Evolutionary conservation across 1,284 basidiomycete genomes (phyloP), one percentile per base, ranked within the genome.

Genomic region (Ceratorhiza oryzae-sativae): DNA sequence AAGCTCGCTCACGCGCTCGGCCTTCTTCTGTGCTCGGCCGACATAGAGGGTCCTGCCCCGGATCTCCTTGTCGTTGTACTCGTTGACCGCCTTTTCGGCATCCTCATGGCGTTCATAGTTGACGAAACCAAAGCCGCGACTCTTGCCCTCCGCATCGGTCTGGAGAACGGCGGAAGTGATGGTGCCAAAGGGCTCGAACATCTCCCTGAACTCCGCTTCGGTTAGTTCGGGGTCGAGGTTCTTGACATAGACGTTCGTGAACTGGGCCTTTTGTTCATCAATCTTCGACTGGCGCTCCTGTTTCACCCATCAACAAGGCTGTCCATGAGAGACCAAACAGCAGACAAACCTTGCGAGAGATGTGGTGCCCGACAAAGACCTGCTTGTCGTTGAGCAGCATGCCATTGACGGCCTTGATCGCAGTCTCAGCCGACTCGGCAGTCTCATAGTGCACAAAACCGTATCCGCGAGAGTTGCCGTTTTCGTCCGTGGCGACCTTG

Each of bases 321-420:
- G 36, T 20, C 49, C 8, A 15, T 15, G 12, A 15, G 15, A 32
- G 51, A 20, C 9, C 55, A 2, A 15, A 48, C 23, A 20, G 49
- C 4, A 71, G 36, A 79, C 86, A 56, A 61, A 91, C 91, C 90
- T 97, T 98, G 86, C 94, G 94, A 74, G 95, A 95, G 80, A 99
- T 92, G 84, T 99, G 97, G 80, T 96, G 89, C 73, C 97, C 97
- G 78, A 99, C 97, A 79, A 92, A 99, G 78, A 99, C 97, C 85
- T 98, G 97, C 85, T 96, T 97, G 85, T 99, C 97, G 84, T 99
- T 99, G 80, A 99, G 85, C 74, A 99, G 84, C 97, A 99, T 99
- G 76, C 97, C 96, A 82, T 99, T 98, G 81, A 99, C 97, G 74
- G 95, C 93, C 84, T 97, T 94, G 87, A 99, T 99, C 76, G 96